Conservation (phyloP, 2,329 filamentous ascomycete species). For the Camillea tinctor region DNA sequence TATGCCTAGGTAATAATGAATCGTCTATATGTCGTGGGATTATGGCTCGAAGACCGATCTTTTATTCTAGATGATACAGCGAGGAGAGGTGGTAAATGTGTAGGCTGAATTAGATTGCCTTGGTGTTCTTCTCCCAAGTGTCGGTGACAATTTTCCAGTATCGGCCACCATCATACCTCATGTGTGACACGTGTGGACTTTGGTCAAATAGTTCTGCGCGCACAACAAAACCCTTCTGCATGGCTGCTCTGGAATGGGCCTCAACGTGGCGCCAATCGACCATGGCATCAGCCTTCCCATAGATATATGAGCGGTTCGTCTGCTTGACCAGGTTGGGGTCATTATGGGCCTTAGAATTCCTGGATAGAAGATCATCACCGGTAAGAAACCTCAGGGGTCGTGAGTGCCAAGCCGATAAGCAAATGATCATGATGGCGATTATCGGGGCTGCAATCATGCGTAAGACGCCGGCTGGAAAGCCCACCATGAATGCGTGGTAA, state of each 20-base stretch:
- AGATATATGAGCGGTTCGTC: conserved; percentile 50
- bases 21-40: no score
- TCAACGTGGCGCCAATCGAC: conserved; percentile 49
- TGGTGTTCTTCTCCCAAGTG: conserved; percentile 41
- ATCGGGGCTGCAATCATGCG: conserved; percentile 33
- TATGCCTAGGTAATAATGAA: no score
- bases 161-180: conserved; percentile 42
- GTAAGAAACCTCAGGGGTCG: conserved; percentile 31
- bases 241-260: conserved; percentile 44
- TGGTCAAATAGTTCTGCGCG: conserved; percentile 45
- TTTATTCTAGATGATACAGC: no score
- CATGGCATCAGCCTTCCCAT: conserved; percentile 47
- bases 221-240: conserved; percentile 39
- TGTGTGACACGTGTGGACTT: conserved; percentile 52
- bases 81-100: not conserved
- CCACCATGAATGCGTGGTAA: conserved; percentile 40
- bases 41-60: no score
- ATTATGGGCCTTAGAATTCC: conserved; percentile 39
- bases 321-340: conserved; percentile 36
- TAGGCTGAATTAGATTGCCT: not conserved
- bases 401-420: conserved; percentile 31
- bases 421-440: conserved; percentile 34
- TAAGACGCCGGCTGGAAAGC: conserved; percentile 33
- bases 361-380: conserved; percentile 32
- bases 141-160: conserved; percentile 51